Base-by-base conservation (phyloP, 2,329 filamentous ascomycete species). In the Colletotrichum sp. region DNA sequence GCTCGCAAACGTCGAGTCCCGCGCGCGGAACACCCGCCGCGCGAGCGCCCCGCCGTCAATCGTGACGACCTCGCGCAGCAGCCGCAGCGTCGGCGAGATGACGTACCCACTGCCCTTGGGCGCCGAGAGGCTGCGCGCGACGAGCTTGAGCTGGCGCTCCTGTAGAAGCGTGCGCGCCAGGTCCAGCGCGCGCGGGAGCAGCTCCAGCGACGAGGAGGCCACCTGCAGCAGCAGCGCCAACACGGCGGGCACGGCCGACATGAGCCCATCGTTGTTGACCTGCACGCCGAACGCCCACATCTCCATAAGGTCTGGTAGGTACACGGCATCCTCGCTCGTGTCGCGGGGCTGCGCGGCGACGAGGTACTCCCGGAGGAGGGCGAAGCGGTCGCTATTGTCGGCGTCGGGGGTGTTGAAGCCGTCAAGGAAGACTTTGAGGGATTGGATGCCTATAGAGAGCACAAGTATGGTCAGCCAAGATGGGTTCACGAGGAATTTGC, bases 1-100 rank as follows among this genome's bases (percentile, higher is more conserved):
- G 8, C 93, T 92, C 78, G 95, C 93, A 72, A 98, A 93, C 0
- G 95, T 97, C 73, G 91, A 92, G 78, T 95, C 92, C 77, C 95
- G 90, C 36, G 92, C 92, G 66, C 93, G 89, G 81, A 98, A 97
- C 38, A 98, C 88, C 59, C 92, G 89, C 77, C 91, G 92, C 33
- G 96, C 95, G 69, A 95, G 88, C 55, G 91, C 90, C 16, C 97
- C 97, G 18, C 95, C 95, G 82, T 98, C 96, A 76, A 98, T 93
- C 69, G 89, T 92, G 18, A 95, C 91, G n/a, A 96, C 89, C 83
- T 99, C 96, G 66, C 93, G 94, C 73, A 99, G 88, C 66, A 99
- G 86, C 70, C 96, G 92, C 72, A 99, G 85, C 29, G 94, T 96
- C 1, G 97, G 96, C 4, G 95, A 97, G 74, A 98, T 96, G 72